Evolutionary conservation across 257 asterid genomes (phyloP).

Genomic region (Lithospermum erythrorhizon): DNA sequence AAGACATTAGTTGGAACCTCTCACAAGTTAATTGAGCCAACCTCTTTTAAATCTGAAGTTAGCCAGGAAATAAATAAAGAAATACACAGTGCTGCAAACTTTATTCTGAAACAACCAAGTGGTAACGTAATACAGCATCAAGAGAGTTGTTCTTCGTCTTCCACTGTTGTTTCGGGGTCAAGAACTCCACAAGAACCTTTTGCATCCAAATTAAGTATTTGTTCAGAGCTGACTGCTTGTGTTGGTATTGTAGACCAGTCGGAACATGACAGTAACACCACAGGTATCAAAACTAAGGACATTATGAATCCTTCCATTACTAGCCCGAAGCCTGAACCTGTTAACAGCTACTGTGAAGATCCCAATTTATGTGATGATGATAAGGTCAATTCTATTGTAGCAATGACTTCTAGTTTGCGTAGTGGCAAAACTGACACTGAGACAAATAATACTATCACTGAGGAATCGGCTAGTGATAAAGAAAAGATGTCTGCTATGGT

Average conservation of each 20-base stretch:
- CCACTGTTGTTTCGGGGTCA: slow-evolving; percentile 34
- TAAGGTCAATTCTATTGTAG: slow-evolving; percentile 7
- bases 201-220: slow-evolving; percentile 27
- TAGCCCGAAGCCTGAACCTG: slow-evolving; percentile 18
- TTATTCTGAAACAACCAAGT: slow-evolving; percentile 21
- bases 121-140: slow-evolving; percentile 37
- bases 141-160: slow-evolving; percentile 53
- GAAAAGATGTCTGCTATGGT: slow-evolving; percentile 31
- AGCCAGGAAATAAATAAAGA: slow-evolving; percentile 25
- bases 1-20: slow-evolving; percentile 20
- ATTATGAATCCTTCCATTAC: slow-evolving; percentile 20
- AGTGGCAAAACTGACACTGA: slow-evolving; percentile 24
- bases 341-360: slow-evolving; percentile 17
- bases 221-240: slow-evolving; percentile 36
- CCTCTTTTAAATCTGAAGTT: slow-evolving; percentile 46
- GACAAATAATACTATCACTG: slow-evolving; percentile 17
- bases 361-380: slow-evolving; percentile 16
- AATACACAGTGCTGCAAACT: slow-evolving; percentile 12
- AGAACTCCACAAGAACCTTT: slow-evolving; percentile 37
- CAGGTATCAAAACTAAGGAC: slow-evolving; percentile 12
- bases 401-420: slow-evolving; percentile 17
- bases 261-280: slow-evolving; percentile 32
- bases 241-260: slow-evolving; percentile 35
- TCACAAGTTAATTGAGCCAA: slow-evolving; percentile 26
- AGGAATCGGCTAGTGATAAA: slow-evolving; percentile 36